Base-by-base conservation (phyloP, 1,284 basidiomycete species). In the Malassezia slooffiae region DNA sequence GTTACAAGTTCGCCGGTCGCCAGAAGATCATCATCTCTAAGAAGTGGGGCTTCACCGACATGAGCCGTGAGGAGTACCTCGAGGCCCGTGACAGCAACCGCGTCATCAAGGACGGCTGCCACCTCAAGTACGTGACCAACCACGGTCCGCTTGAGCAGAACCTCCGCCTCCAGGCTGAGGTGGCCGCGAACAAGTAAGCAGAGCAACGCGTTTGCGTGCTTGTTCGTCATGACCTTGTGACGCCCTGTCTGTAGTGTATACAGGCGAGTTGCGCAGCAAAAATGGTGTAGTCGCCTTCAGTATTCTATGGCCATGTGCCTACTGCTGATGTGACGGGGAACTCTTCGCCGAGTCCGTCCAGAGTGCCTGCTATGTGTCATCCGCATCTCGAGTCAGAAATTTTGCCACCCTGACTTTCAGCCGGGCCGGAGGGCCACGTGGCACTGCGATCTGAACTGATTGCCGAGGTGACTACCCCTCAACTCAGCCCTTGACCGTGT, bases 1-100 rank as follows among this genome's bases (percentile, higher is more conserved):
- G 90, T 54, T 96, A 96, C 82, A 97, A 96, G 71, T 96, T 95
- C 83, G 90, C 91, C 42, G 90, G 90, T 62, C 82, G 90, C 71
- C 90, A 95, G 77, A 96, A 95, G 82, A 93, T 95, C 75, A 95
- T 96, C 64, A 78, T 96, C 49, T 71, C 69, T 33, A 72, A 72
- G 70, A 68, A 70, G 62, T 72, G 72, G 72, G 91, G 90, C 59
- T 96, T 97, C 78, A 96, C 91, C 52, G 85, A 85, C 70, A 88
- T 96, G 58, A 80, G 82, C 73, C 82, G 88, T 72, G 81, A 81
- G 70, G 85, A 91, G 52, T 96, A 93, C 75, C 69, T 79, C 67
- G 80, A 80, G 74, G 77, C 90, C 60, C 90, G 90, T 78, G 80
- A 80, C 70, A 81, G 88, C 43, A 67, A 69, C 65, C 59, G 65